These are phyloP conservation scores for Daldinia grandis DNA, from an alignment of 495 filamentous ascomycete species.

Conservation along the genomic window DNA sequence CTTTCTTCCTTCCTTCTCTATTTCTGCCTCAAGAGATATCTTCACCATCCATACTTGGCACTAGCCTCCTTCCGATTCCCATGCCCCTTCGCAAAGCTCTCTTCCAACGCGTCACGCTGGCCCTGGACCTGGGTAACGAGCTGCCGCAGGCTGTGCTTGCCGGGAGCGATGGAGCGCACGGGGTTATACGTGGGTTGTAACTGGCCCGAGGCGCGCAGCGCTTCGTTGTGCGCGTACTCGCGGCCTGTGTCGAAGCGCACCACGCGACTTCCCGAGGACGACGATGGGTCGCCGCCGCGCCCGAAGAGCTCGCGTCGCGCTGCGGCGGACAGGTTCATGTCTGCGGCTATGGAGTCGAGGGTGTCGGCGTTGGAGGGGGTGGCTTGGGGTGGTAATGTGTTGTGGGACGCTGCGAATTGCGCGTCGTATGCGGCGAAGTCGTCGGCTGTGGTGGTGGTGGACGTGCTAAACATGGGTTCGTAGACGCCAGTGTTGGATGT, in stretches of 20 bases:
- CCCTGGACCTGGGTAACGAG: slow-evolving; percentile 80
- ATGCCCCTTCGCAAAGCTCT: slow-evolving; percentile 80
- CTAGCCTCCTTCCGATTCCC: slow-evolving; percentile 81
- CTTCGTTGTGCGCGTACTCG: slow-evolving; percentile 86
- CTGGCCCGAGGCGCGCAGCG: slow-evolving; percentile 68
- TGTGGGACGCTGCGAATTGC: slow-evolving; percentile 39
- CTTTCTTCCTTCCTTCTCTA: not conserved
- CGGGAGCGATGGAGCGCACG: slow-evolving; percentile 79
- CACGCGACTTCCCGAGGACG: slow-evolving; percentile 57
- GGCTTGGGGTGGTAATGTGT: slow-evolving; percentile 5
- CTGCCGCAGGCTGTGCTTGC: slow-evolving; percentile 85
- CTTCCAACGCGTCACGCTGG: slow-evolving; percentile 85
- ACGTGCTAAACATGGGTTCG: slow-evolving; percentile 52
- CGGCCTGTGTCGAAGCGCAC: slow-evolving; percentile 84
- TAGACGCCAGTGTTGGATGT: slow-evolving; percentile 45
- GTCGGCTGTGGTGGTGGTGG: slow-evolving; percentile 38
- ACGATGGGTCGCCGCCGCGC: slow-evolving; percentile 53
- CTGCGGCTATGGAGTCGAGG: slow-evolving; percentile 71
- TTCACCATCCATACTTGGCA: slow-evolving; percentile 82
- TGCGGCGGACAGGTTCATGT: slow-evolving; percentile 76
- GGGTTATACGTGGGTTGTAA: slow-evolving; percentile 74
- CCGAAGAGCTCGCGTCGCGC: slow-evolving; percentile 86
- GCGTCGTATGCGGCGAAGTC: slow-evolving; percentile 49
- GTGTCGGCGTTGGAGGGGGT: slow-evolving; percentile 49
- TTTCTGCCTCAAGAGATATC: slow-evolving; percentile 8